phyloP scores from a whole-genome alignment of 768 basidiomycete species.

The Amanita muscaria region DNA sequence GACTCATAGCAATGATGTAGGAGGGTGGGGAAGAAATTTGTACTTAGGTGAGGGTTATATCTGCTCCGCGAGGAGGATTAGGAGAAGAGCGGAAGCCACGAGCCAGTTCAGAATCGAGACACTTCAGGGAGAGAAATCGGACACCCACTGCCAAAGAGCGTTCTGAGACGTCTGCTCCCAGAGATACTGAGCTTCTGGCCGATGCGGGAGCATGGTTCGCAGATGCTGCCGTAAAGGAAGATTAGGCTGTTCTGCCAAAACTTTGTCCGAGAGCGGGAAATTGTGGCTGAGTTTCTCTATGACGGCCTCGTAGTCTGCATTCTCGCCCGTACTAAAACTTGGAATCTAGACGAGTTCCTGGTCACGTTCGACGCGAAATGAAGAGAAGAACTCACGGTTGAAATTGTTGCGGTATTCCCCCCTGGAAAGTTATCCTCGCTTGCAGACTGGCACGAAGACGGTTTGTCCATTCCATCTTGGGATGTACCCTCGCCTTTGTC shows the following conservation, averaged over 20 bases:
- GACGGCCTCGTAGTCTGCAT: conserved; percentile 10
- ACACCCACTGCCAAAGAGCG: conserved; percentile 53
- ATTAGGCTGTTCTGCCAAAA: conserved; percentile 45
- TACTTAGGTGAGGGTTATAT: conserved; percentile 58
- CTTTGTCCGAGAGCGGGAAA: conserved; percentile 42
- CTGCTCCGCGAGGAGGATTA: too few species aligned
- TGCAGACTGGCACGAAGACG: too few species aligned
- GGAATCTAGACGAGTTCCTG: too few species aligned
- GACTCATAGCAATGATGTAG: conserved; percentile 56
- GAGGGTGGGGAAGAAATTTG: conserved; percentile 57
- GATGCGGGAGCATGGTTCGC: conserved; percentile 44
- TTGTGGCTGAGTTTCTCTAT: conserved; percentile 37
- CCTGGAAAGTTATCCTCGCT: too few species aligned
- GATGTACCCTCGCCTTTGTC: not conserved
- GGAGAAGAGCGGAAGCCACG: conserved; percentile 8
- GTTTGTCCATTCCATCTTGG: too few species aligned
- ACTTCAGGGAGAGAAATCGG: too few species aligned
- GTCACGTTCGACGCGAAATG: too few species aligned
- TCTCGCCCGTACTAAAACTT: too few species aligned
- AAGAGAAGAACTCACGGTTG: too few species aligned
- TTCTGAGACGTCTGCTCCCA: conserved; percentile 56
- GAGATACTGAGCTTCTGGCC: conserved; percentile 48
- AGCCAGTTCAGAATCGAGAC: conserved; percentile 9
- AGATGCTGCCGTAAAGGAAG: conserved; percentile 47
- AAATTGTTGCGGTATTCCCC: too few species aligned